Base-by-base conservation (phyloP, 2,329 filamentous ascomycete species). In the Thermoascus crustaceus region DNA sequence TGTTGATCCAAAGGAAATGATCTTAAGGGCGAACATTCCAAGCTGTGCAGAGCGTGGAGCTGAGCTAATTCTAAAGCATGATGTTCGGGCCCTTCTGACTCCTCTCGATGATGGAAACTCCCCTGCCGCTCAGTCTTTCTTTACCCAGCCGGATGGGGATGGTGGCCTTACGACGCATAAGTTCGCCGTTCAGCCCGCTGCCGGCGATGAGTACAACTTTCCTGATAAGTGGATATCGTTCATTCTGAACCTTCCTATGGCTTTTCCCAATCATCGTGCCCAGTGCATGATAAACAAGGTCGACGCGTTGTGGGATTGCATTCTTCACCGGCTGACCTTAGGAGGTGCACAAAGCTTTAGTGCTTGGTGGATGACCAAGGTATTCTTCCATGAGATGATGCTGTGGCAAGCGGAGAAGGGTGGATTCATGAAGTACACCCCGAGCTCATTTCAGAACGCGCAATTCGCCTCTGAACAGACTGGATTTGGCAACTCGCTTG, bases 361-460 rank as follows among this genome's bases (percentile, higher is more conserved):
- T 44, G 62, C 64, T 4, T 68, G 65, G 65, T 68, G 65, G 65
- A 84, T 95, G 39, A 87, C 87, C 3, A 94, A 95, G 58, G 88
- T 89, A 39, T 96, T 89, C 72, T 76, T 95, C 34, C 88, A 95
- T 53, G 89, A 96, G 64, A 93, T 94, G 85, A 78, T 87, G 32
- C 73, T 82, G 38, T 95, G 93, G 73, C 70, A 94, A 47, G 86
- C 85, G 0, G 86, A 93, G 51, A 80, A 88, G 49, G 89, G 88
- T 33, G 89, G 89, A 0, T 95, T 95, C 54, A 79, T 95, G 67
- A 70, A 71, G 20, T 68, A 71, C 42, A 58, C 60, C 2, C 63
- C 63, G 2, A 53, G 49, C 27, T 53, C 55, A 16, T 39, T 60
- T 32, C 55, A 55, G 30, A 50, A 44, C 26, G 45, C 51, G 13